A percentile compares a stretch with the other conserved stretches of the same genome.
Evolutionary conservation across 2,329 filamentous ascomycete species (phyloP).

Genomic region (Cercospora zeina): DNA sequence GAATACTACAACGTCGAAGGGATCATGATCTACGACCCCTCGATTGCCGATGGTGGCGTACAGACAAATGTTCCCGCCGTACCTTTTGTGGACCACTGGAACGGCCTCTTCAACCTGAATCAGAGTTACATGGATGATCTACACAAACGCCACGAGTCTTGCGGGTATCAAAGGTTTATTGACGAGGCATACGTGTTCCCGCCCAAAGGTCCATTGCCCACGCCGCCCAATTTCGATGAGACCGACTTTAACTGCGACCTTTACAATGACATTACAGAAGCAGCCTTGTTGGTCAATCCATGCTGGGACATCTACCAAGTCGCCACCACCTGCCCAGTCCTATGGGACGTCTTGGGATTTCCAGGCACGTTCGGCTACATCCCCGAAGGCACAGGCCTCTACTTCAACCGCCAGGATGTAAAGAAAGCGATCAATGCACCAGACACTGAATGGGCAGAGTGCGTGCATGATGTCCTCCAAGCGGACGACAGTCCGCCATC

Average conservation of each 20-base stretch:
- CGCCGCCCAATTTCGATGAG: constrained; percentile 49
- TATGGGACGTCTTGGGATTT: constrained; percentile 69
- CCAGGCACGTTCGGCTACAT: constrained; percentile 65
- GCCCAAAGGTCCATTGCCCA: constrained; percentile 61
- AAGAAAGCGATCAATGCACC: constrained; percentile 44
- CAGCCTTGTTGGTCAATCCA: constrained; percentile 63
- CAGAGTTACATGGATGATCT: constrained; percentile 57
- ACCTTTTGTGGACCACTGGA: constrained; percentile 62
- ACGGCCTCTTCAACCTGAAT: constrained; percentile 64
- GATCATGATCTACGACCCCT: constrained; percentile 72
- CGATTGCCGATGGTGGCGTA: constrained; percentile 56
- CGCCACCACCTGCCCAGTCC: constrained; percentile 67
- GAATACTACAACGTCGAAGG: constrained; percentile 67
- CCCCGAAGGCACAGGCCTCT: constrained; percentile 60
- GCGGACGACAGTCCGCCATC: constrained; percentile 58
- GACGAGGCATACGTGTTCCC: constrained; percentile 67
- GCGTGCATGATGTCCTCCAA: constrained; percentile 51
- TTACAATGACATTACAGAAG: constrained; percentile 54
- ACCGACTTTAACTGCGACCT: constrained; percentile 53
- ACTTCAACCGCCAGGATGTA: constrained; percentile 44
- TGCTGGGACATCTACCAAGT: constrained; percentile 80
- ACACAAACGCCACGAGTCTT: constrained; percentile 52
- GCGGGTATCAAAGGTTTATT: constrained; percentile 63
- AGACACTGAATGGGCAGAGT: constrained; percentile 67
- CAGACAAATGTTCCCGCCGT: constrained; percentile 56